A percentile compares a stretch with the other conserved stretches of the same genome.
Conservation (phyloP, 106 monocot species). For the Dendrobium nobile region DNA sequence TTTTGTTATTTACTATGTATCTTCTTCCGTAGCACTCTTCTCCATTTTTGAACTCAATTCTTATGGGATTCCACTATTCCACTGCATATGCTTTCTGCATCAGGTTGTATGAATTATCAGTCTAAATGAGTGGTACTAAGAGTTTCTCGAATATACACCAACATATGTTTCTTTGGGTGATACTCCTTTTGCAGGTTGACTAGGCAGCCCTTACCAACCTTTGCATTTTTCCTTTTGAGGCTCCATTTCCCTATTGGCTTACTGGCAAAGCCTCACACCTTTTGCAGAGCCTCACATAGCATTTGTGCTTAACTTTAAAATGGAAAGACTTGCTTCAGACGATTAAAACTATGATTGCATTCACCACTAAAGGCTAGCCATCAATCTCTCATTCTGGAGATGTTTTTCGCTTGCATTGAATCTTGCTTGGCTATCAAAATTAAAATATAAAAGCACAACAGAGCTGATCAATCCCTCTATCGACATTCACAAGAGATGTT, state of each 20-base stretch:
- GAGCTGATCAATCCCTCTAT: neutral
- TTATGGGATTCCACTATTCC: too few species aligned
- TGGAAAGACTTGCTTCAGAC: neutral
- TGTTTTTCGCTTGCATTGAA: neutral
- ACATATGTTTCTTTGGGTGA: neutral
- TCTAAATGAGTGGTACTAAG: too few species aligned
- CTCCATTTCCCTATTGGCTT: neutral
- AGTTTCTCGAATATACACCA: too few species aligned
- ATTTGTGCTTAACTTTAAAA: neutral
- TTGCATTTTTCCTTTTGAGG: neutral
- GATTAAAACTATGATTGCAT: neutral
- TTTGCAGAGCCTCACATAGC: neutral
- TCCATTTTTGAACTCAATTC: neutral
- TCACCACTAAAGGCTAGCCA: neutral
- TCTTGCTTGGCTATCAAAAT: neutral
- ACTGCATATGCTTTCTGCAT: too few species aligned
- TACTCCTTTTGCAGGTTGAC: neutral
- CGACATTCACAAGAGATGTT: neutral
- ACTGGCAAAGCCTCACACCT: too few species aligned
- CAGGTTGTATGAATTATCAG: too few species aligned
- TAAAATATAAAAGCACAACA: neutral
- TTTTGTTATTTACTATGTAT: neutral
- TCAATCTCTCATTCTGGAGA: neutral
- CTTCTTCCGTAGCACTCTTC: neutral
- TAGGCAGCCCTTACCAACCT: neutral